phyloP scores from a whole-genome alignment of 2,329 filamentous ascomycete genomes.

The Macroventuria anomochaeta region DNA sequence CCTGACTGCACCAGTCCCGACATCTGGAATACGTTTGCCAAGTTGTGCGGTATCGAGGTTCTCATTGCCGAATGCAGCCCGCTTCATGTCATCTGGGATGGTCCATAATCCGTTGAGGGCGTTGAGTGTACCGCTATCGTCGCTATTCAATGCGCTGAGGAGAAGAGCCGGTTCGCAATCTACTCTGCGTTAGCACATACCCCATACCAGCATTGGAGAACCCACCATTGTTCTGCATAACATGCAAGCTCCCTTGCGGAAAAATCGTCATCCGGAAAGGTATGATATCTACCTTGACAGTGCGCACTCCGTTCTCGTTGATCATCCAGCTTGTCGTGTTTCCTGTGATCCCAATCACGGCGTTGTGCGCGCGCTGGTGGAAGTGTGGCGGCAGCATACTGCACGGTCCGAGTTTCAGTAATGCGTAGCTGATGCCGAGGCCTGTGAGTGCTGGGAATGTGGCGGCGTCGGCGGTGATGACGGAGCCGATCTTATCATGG shows the following conservation, averaged over 20 bases:
- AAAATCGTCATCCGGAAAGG: slow-evolving; percentile 60
- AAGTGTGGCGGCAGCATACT: slow-evolving; percentile 60
- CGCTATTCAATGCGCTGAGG: slow-evolving; percentile 57
- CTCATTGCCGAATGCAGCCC: slow-evolving; percentile 52
- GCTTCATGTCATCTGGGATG: slow-evolving; percentile 51
- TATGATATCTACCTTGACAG: slow-evolving; percentile 51
- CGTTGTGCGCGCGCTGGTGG: slow-evolving; percentile 59
- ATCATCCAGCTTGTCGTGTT: slow-evolving; percentile 61
- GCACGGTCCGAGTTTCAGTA: slow-evolving; percentile 58
- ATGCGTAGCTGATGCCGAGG: slow-evolving; percentile 57
- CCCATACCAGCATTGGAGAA: not conserved
- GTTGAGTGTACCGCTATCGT: slow-evolving; percentile 60
- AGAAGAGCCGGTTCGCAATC: slow-evolving; percentile 59
- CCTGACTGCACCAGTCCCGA: slow-evolving; percentile 53
- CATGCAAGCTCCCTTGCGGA: slow-evolving; percentile 56
- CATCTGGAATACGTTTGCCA: slow-evolving; percentile 42
- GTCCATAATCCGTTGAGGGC: slow-evolving; percentile 54
- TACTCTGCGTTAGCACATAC: slow-evolving; percentile 22
- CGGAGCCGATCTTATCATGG: slow-evolving; percentile 56
- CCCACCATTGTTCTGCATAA: slow-evolving; percentile 59
- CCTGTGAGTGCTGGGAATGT: slow-evolving; percentile 58
- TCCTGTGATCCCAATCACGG: slow-evolving; percentile 57
- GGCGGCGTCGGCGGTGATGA: slow-evolving; percentile 60
- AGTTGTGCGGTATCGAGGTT: slow-evolving; percentile 41
- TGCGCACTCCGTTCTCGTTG: slow-evolving; percentile 58